Base-by-base conservation (phyloP, 805 yeast genomes). In the Kodamaea leandrae region DNA sequence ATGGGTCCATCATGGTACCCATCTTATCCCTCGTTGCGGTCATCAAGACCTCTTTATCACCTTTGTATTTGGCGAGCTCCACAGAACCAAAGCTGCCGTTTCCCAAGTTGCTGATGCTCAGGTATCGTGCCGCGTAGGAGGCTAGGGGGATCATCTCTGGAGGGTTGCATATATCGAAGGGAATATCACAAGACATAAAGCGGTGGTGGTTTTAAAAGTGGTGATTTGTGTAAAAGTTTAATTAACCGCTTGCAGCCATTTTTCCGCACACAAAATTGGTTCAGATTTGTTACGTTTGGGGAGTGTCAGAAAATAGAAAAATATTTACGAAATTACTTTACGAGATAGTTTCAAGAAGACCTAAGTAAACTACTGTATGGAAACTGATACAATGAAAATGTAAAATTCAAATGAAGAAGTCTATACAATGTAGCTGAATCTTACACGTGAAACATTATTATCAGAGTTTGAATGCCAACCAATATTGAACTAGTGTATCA, bases 11-110 rank as follows among this genome's bases (percentile, higher is more conserved):
- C 47, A 84, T 56, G 0, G 91, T 81, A 9, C 54, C 74, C 10
- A n/a, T 14, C 17, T 37, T 37, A 5, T 9, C 25, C 28, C n/a
- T 8, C 3, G 24, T 19, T 3, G 8, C 41, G 6, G 13, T 23
- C 32, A 17, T 18, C n/a, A 30, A 16, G 9, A 30, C 20, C 3
- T 26, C 27, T 50, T n/a, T 47, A 48, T 47, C 57, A 39, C 44
- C 40, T 45, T 67, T 60, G 23, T 70, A 67, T 57, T 80, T 80
- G 3, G 87, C 89, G 50, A 84, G 62, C 1, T 74, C 64, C 2
- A 86, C 93, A 1, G 74, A 63, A 2, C 95, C 95, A 66, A 86
- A 86, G 36, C 87, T 80, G 1, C 95, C 95, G 41, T 72, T 75
- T 0, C 95, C 95, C 44, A 86, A 61, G 35, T 67, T 69, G 32